Conservation (phyloP, 345 rosid species). For the Dipteronia sinensis region DNA sequence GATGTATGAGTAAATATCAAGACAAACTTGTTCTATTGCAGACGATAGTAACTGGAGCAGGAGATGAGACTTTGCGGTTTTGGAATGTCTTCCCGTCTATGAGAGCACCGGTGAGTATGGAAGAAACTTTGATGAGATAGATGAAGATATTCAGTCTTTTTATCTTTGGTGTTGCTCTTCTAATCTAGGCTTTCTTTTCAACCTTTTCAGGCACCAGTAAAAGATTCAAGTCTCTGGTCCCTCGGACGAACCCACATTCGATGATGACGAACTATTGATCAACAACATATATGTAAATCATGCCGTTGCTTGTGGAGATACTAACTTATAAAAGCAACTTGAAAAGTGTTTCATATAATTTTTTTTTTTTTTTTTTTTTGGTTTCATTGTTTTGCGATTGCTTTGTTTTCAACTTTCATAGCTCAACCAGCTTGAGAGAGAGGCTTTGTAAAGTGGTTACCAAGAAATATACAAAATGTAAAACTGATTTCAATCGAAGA, state of each 20-base stretch:
- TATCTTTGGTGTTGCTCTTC: neutral
- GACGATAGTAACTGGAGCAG: constrained; percentile 99
- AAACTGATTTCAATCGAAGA: neutral
- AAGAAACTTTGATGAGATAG: neutral
- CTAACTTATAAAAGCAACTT: neutral
- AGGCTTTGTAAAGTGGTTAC: neutral
- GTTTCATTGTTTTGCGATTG: neutral
- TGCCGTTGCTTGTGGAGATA: constrained; percentile 4
- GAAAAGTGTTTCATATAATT: neutral
- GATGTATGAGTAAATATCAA: neutral
- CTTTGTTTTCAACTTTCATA: no score
- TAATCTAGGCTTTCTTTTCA: neutral
- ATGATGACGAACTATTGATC: constrained; percentile 29
- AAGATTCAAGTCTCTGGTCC: constrained; percentile 96
- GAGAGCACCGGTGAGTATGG: constrained; percentile 61
- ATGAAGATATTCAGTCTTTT: no score
- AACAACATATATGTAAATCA: neutral
- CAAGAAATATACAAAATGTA: neutral
- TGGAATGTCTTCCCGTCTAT: constrained; percentile 94
- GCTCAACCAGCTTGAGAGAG: no score
- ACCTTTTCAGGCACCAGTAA: constrained; percentile 72
- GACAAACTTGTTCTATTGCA: constrained; percentile 26
- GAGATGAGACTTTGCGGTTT: constrained; percentile 92
- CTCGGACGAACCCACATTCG: constrained; percentile 83
- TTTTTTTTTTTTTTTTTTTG: no score